Conservation (phyloP, 2,329 filamentous ascomycete species). For the Exophiala spinifera region DNA sequence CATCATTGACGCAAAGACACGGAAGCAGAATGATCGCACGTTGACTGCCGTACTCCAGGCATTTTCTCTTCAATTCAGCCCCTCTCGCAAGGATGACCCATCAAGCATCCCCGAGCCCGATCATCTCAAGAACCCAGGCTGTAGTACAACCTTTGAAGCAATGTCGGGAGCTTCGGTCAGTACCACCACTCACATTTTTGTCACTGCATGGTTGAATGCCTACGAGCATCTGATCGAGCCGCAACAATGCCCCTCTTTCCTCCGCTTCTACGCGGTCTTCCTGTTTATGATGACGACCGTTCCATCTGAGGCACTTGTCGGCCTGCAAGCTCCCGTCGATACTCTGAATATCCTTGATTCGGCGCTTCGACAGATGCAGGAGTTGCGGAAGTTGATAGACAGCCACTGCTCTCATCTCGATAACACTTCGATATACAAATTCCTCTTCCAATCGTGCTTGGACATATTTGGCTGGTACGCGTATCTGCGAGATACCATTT, state of each 20-base stretch:
- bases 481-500: conserved; percentile 15
- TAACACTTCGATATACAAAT: conserved; percentile 10
- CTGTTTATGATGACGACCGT: conserved; percentile 18
- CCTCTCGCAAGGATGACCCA: not conserved
- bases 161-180: not conserved
- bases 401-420: conserved; percentile 7
- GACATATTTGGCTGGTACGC: conserved; percentile 17
- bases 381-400: conserved; percentile 10
- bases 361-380: conserved; percentile 11
- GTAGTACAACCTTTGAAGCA: not conserved
- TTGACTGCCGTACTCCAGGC: conserved; percentile 17
- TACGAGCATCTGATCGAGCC: conserved; percentile 6
- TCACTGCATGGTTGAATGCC: conserved; percentile 15
- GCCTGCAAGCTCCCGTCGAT: not conserved
- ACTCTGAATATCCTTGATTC: conserved; percentile 10
- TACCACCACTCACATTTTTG: conserved; percentile 11
- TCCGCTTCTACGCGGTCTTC: conserved; percentile 17
- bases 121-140: not conserved
- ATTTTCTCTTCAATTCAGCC: conserved; percentile 15
- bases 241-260: conserved; percentile 10
- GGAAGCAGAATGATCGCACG: conserved; percentile 12
- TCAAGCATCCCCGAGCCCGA: too few relatives aligned
- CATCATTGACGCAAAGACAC: conserved; percentile 8
- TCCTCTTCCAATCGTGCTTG: conserved; percentile 15
- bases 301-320: conserved; percentile 6